Conservation (phyloP, 768 basidiomycete genomes). For the Boletus patriciae region DNA sequence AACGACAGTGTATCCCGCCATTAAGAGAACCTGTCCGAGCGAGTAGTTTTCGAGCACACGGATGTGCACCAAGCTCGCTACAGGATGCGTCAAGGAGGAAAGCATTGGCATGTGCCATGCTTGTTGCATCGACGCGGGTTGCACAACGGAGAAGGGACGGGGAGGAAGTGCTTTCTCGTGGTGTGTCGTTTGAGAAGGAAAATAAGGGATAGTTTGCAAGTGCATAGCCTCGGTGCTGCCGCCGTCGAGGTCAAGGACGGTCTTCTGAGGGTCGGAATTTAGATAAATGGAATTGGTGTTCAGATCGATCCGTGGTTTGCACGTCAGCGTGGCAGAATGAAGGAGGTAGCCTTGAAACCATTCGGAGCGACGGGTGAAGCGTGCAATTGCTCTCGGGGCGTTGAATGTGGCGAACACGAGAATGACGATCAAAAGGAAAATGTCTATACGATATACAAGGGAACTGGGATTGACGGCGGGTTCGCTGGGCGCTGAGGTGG, state of each 20-base stretch:
- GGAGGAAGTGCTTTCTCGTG: conserved; percentile 18
- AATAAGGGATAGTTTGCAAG: not conserved
- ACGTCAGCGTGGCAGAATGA: conserved; percentile 15
- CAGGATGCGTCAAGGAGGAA: conserved; percentile 43
- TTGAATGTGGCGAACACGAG: conserved; percentile 41
- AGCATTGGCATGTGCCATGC: conserved; percentile 37
- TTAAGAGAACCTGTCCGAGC: conserved; percentile 47
- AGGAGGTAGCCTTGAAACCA: conserved; percentile 55
- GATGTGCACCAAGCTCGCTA: conserved; percentile 43
- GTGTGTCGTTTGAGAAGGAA: not conserved
- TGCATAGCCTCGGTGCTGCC: conserved; percentile 13
- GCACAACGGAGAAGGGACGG: conserved; percentile 6
- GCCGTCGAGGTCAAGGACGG: conserved; percentile 19
- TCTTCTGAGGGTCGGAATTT: conserved; percentile 11
- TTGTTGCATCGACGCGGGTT: conserved; percentile 1
- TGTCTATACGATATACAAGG: conserved; percentile 41
- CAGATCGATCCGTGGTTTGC: conserved; percentile 10
- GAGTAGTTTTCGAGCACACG: conserved; percentile 52
- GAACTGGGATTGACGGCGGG: conserved; percentile 3
- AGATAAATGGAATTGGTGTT: conserved; percentile 16
- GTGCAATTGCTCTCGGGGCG: conserved; percentile 50
- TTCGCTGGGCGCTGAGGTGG: not conserved
- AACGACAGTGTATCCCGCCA: conserved; percentile 45
- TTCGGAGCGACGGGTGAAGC: conserved; percentile 49
- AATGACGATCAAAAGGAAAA: conserved; percentile 46